These are phyloP conservation scores for Globisporangium perplexum DNA, from an alignment of 352 stramenopile species.

Conservation along the genomic window DNA sequence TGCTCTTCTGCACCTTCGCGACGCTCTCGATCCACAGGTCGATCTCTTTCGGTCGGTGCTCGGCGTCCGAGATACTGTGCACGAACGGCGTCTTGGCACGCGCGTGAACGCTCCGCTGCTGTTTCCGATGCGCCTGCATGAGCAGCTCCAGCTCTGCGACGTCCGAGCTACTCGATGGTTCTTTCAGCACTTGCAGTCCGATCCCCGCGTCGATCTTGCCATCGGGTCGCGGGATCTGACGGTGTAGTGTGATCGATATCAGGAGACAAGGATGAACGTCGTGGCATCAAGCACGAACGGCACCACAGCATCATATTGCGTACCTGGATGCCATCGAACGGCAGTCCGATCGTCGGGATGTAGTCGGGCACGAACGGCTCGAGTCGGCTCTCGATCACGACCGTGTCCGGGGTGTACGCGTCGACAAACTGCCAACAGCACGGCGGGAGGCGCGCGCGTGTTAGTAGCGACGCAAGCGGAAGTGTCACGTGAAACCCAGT, in stretches of 20 bases:
- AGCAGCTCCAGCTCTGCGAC: conserved; percentile 85
- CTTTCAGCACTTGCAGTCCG: conserved; percentile 82
- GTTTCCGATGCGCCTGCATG: conserved; percentile 73
- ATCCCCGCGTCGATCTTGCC: conserved; percentile 54
- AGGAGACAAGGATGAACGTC: neutral
- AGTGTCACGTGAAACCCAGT: no score
- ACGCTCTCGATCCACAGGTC: conserved; percentile 92
- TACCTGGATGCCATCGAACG: conserved; percentile 73
- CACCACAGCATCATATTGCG: neutral
- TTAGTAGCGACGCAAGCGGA: neutral
- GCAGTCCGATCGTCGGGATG: conserved; percentile 69
- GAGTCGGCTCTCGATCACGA: conserved; percentile 88
- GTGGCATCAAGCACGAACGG: neutral
- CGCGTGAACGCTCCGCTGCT: conserved; percentile 16
- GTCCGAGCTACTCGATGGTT: conserved; percentile 87
- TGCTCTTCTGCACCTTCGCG: conserved; percentile 80
- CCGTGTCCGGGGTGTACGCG: conserved; percentile 82
- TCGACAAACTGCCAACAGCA: conserved; percentile 49
- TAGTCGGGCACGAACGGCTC: conserved; percentile 93
- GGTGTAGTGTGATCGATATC: no score
- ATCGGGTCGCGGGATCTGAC: conserved; percentile 85
- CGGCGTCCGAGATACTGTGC: conserved; percentile 86
- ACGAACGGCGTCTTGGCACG: conserved; percentile 49
- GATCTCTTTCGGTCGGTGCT: conserved; percentile 82
- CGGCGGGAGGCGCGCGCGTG: neutral